Evolutionary conservation across 129 eudicot genomes (phyloP).

Genomic region (Arctium minus): DNA sequence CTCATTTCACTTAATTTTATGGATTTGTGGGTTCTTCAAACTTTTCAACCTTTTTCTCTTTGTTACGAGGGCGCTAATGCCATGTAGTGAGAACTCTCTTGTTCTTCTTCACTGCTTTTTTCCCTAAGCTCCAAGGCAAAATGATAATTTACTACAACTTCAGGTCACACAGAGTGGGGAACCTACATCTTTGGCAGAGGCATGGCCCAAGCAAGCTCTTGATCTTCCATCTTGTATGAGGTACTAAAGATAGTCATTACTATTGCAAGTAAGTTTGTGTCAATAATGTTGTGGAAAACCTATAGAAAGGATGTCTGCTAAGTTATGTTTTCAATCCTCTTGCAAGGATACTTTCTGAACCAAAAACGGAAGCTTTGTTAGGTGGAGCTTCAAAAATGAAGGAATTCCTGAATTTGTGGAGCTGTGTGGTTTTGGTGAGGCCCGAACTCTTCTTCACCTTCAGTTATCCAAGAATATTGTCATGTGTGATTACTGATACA

Average conservation of each 20-base stretch:
- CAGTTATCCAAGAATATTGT: slow-evolving; percentile 4
- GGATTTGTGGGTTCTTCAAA: neutral
- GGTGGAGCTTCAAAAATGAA: slow-evolving; percentile 52
- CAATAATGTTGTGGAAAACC: neutral
- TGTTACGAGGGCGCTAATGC: neutral
- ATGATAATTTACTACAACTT: slow-evolving; percentile 2
- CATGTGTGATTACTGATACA: neutral
- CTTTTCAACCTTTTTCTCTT: neutral
- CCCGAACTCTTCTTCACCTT: slow-evolving; percentile 8
- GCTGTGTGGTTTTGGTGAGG: slow-evolving; percentile 61
- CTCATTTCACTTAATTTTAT: neutral
- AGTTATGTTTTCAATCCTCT: slow-evolving; percentile 19
- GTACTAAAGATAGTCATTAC: slow-evolving; percentile 24
- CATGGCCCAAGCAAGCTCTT: slow-evolving; percentile 46
- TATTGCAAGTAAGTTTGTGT: slow-evolving; percentile 6
- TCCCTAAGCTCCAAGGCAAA: neutral
- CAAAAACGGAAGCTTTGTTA: slow-evolving; percentile 30
- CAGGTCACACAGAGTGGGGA: slow-evolving; percentile 32
- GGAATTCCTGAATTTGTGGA: slow-evolving; percentile 55
- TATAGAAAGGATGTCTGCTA: neutral
- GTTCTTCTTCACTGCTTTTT: neutral
- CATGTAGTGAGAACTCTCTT: neutral
- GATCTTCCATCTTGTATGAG: slow-evolving; percentile 58
- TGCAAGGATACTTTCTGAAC: slow-evolving; percentile 41
- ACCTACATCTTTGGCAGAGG: slow-evolving; percentile 23